A percentile compares a stretch with the other conserved stretches of the same genome.
phyloP scores from a whole-genome alignment of 2,329 filamentous ascomycete species.

The Didymella glomerata region DNA sequence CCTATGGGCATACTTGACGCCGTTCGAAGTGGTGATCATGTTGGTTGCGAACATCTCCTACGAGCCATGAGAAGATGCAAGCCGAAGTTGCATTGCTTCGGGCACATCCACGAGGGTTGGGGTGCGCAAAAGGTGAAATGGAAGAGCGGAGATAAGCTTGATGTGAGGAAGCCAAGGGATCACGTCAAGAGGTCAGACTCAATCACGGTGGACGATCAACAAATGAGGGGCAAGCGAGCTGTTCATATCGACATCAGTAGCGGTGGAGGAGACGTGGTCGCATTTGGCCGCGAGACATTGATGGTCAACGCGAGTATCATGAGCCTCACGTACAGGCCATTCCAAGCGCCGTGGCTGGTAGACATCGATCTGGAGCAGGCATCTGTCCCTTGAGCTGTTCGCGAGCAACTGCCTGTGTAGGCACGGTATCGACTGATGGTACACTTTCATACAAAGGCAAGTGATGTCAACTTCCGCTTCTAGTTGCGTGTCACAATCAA shows the following conservation, averaged over 20 bases:
- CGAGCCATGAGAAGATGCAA: constrained; percentile 59
- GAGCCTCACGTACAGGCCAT: constrained; percentile 57
- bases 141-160: constrained; percentile 39
- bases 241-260: constrained; percentile 46
- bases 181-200: constrained; percentile 29
- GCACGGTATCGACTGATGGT: neutral
- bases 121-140: constrained; percentile 51
- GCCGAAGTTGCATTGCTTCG: constrained; percentile 68
- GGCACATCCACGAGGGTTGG: constrained; percentile 67
- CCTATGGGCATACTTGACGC: constrained; percentile 61
- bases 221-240: constrained; percentile 34
- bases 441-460: neutral
- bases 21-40: constrained; percentile 45
- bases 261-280: constrained; percentile 41
- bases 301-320: constrained; percentile 68
- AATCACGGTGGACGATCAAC: constrained; percentile 30
- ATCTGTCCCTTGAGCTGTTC: neutral
- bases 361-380: constrained; percentile 58
- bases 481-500: neutral
- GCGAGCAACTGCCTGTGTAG: neutral
- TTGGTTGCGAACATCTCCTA: constrained; percentile 65
- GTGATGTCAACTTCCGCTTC: neutral
- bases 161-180: constrained; percentile 25
- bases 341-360: constrained; percentile 65
- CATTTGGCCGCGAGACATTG: constrained; percentile 61